Evolutionary conservation across 2,329 filamentous ascomycete genomes (phyloP), one percentile per base, ranked within the genome.

Genomic region (Pseudocercospora pini-densiflorae): DNA sequence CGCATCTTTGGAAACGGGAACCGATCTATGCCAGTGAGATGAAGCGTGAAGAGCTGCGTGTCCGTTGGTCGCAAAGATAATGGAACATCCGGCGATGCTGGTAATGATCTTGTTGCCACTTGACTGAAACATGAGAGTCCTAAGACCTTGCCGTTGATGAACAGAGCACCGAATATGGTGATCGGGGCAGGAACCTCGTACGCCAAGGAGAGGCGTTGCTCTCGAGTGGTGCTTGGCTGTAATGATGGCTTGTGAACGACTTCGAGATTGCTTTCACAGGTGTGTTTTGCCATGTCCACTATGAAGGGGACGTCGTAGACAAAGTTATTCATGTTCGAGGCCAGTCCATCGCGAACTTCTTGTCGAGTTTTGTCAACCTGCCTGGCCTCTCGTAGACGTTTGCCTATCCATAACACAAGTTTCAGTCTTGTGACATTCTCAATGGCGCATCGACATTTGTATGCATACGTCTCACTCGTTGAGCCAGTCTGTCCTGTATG

Each of bases 61-160:
- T 14, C 57, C 10, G 57, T 59, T 14, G 33, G 57, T 5, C 33
- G 57, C 57, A 59, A 7, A 10, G 57, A 29, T 16, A 24, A 16
- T 21, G 57, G 57, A 2, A 27, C 33, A 29, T 59, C 29, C 7
- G 10, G 19, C 12, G 57, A 59, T 14, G 36, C 55, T 14, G 55
- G 55, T 2, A 33, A 10, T 14, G 55, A 59, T 23, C 40, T 59
- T 6, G 33, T 23, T 12, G 57, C 57, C 14, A 59, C 31, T 45
- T 40, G 57, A 24, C 23, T 45, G 57, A 59, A 59, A 19, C 57
- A 59, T 12, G 57, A 40, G 19, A 45, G 19, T 14, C 40, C 40
- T 14, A 59, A 12, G 12, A 59, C 40, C 27, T 59, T 59, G 21
- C 33, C 57, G 6, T 59, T 59, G 57, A 59, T 45, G 33, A 59